These are phyloP conservation scores for Dipsacomyces acuminosporus DNA, from an alignment of 371 early-diverging fungal species.

Conservation along the genomic window DNA sequence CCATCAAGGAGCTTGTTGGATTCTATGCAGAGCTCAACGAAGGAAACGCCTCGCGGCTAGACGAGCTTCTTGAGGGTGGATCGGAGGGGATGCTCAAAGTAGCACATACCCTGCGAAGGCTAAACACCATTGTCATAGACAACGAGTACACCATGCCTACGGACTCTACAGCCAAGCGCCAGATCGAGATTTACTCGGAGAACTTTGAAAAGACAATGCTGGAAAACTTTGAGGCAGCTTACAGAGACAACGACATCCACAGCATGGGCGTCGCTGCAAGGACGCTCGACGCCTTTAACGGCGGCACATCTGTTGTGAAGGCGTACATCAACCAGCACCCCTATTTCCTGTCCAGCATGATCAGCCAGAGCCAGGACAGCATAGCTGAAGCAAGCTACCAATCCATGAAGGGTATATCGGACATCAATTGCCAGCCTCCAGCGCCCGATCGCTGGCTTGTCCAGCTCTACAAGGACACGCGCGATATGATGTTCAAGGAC, in stretches of 20 bases:
- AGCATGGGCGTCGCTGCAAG: conserved; percentile 57
- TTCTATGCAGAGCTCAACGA: conserved; percentile 84
- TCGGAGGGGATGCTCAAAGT: conserved; percentile 87
- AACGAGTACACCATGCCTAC: conserved; percentile 76
- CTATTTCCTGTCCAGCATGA: conserved; percentile 82
- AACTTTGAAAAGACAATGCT: conserved; percentile 84
- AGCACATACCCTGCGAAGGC: conserved; percentile 77
- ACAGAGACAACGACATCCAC: conserved; percentile 58
- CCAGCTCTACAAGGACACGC: conserved; percentile 77
- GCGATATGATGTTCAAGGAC: conserved; percentile 74
- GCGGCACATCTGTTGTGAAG: conserved; percentile 89
- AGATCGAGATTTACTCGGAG: conserved; percentile 90
- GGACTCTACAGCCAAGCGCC: conserved; percentile 52
- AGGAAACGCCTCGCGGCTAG: conserved; percentile 68
- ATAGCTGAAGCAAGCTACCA: conserved; percentile 42
- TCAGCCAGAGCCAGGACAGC: conserved; percentile 55
- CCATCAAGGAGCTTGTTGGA: conserved; percentile 84
- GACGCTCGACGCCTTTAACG: conserved; percentile 89
- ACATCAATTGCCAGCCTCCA: conserved; percentile 57
- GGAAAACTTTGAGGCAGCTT: conserved; percentile 81
- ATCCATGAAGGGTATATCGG: conserved; percentile 48
- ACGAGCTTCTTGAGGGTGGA: conserved; percentile 65
- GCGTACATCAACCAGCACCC: conserved; percentile 95
- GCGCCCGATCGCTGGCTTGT: conserved; percentile 72
- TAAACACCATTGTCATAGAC: conserved; percentile 85